Evolutionary conservation across 495 filamentous ascomycete genomes (phyloP), one percentile per base, ranked within the genome.

Genomic region (Saxophila tyrrhenica): DNA sequence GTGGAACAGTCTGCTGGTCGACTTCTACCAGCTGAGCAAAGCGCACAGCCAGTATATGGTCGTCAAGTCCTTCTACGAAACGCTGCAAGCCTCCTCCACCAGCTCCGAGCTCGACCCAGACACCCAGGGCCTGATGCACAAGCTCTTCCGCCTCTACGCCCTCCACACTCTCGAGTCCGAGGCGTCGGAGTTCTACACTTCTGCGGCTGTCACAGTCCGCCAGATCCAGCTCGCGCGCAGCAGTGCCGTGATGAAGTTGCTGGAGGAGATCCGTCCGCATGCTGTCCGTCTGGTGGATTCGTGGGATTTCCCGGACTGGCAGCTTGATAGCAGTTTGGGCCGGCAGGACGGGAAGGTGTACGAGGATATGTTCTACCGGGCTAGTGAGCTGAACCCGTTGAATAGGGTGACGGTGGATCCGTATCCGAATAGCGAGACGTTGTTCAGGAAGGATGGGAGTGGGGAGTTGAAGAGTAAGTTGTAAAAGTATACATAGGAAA

Each of bases 241-340:
- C 16, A 81, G 73, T 55, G 72, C 75, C 1, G 80, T 84, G 5
- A 78, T 82, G 76, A 78, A 74, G 56, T 68, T 86, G 23, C 69
- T 86, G 3, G 75, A 82, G 52, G 78, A 83, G 60, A 78, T 86
- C 55, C 69, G 82, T 39, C 82, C 82, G 15, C 82, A 84, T 65
- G 82, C 82, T 21, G 74, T 86, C 21, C 66, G 74, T 52, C 64
- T 86, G 42, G 82, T 84, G 2, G 82, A 86, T 65, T 70, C 77
- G 1, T 86, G 82, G 82, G 70, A 74, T 42, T 81, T 86, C 59
- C 77, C 81, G 1, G 82, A 86, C 63, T 86, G 81, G 80, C 77
- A 82, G 62, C 70, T 86, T 10, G 81, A 86, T 59, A 78, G 73
- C 59, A 78, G 75, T 60, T 67, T 86, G 29, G 82, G 82, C 16